Conservation (phyloP, 2,329 filamentous ascomycete genomes). For the Cordyceps farinosa region DNA sequence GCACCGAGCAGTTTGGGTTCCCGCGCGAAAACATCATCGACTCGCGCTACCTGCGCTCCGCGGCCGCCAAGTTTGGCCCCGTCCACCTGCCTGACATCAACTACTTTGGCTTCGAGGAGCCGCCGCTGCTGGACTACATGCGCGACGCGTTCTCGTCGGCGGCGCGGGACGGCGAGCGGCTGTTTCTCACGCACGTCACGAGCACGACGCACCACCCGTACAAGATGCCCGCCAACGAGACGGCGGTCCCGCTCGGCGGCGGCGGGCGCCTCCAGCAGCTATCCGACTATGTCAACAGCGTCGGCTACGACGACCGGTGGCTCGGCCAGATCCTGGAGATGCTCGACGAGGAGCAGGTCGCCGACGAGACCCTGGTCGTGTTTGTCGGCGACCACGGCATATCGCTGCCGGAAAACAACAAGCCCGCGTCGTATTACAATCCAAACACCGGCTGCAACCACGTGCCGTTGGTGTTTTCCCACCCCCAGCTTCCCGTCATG, state of each 20-base stretch:
- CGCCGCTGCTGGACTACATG: constrained; percentile 31
- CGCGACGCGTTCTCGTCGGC: constrained; percentile 30
- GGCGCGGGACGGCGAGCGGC: constrained; percentile 27
- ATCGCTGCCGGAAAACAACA: constrained; percentile 31
- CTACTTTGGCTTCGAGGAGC: constrained; percentile 34
- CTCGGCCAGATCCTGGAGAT: constrained; percentile 30
- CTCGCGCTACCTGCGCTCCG: constrained; percentile 29
- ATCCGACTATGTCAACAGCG: constrained; percentile 29
- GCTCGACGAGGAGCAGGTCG: constrained; percentile 30
- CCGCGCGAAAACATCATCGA: constrained; percentile 26
- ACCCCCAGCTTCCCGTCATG: constrained; percentile 31
- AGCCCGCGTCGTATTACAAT: constrained; percentile 32
- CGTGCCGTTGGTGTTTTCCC: constrained; percentile 32
- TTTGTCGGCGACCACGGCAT: constrained; percentile 34
- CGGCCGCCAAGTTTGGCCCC: constrained; percentile 27
- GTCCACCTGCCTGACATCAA: constrained; percentile 31
- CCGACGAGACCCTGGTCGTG: constrained; percentile 32
- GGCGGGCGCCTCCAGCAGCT: too few species aligned
- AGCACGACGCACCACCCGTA: constrained; percentile 36
- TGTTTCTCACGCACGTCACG: constrained; percentile 35
- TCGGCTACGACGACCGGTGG: constrained; percentile 33
- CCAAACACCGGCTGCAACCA: constrained; percentile 32
- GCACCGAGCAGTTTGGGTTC: constrained; percentile 32
- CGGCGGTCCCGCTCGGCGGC: too few species aligned
- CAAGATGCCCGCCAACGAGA: constrained; percentile 27